These are phyloP conservation scores for Prunus mongolica DNA, from an alignment of 306 rosid genomes.

Conservation along the genomic window DNA sequence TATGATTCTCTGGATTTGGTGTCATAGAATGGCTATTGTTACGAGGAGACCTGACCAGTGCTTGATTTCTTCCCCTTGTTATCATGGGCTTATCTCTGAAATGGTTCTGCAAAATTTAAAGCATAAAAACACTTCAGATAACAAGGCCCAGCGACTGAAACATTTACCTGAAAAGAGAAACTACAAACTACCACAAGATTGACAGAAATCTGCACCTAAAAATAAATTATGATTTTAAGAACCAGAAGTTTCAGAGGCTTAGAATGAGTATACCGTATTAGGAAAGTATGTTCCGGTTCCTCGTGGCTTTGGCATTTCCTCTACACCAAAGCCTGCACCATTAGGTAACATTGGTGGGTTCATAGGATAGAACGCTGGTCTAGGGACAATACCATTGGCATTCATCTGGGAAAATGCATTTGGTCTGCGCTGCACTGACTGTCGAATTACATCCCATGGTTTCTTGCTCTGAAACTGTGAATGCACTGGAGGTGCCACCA, in stretches of 20 bases:
- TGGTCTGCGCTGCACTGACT: constrained; percentile 28
- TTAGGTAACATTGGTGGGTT: constrained; percentile 30
- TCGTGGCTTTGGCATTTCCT: constrained; percentile 47
- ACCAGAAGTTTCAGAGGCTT: constrained; percentile 13
- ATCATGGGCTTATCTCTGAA: constrained; percentile 42
- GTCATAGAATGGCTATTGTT: constrained; percentile 27
- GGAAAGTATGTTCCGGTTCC: constrained; percentile 59
- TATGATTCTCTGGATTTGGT: constrained; percentile 24
- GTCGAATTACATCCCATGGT: constrained; percentile 37
- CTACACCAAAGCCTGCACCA: constrained; percentile 29
- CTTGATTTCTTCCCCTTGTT: constrained; percentile 50
- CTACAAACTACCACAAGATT: neutral
- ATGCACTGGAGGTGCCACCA: constrained; percentile 20
- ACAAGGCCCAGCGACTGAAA: constrained; percentile 7
- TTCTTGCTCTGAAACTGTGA: constrained; percentile 32
- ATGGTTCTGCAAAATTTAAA: constrained; percentile 41
- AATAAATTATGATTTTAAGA: constrained; percentile 1
- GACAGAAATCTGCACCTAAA: neutral
- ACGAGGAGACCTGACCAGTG: constrained; percentile 37
- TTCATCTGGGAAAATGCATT: constrained; percentile 28
- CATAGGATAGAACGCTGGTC: constrained; percentile 31
- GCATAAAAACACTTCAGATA: constrained; percentile 20
- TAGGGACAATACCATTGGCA: constrained; percentile 29
- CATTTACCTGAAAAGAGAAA: constrained; percentile 5
- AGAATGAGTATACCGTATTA: constrained; percentile 40